Evolutionary conservation across 2,329 filamentous ascomycete genomes (phyloP).

Genomic region (Leptographium radiaticola): DNA sequence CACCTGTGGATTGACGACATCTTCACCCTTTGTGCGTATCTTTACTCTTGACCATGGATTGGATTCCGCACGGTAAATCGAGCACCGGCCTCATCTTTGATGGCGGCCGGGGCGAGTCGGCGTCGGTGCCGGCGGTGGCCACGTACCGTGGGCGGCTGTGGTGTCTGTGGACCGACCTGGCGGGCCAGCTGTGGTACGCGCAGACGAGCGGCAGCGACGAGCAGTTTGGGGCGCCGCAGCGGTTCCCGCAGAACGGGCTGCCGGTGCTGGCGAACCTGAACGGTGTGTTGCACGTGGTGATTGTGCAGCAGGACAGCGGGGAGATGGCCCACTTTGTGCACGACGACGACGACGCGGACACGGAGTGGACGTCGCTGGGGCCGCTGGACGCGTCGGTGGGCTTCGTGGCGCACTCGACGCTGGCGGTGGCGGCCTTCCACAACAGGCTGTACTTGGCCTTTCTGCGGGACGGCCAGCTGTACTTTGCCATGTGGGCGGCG

Average conservation of each 20-base stretch:
- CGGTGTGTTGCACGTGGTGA: constrained; percentile 20
- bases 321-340: constrained; percentile 19
- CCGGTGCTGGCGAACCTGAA: constrained; percentile 21
- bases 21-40: too few relatives aligned
- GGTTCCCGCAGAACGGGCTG: constrained; percentile 18
- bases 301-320: constrained; percentile 16
- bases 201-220: constrained; percentile 15
- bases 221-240: constrained; percentile 15
- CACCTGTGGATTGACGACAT: too few relatives aligned
- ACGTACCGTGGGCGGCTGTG: constrained; percentile 22
- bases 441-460: constrained; percentile 22
- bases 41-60: constrained; percentile 10
- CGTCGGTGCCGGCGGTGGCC: constrained; percentile 19
- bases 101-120: constrained; percentile 17
- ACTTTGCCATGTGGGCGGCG: constrained; percentile 15
- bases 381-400: constrained; percentile 13
- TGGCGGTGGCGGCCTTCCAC: constrained; percentile 20
- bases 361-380: constrained; percentile 14
- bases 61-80: constrained; percentile 19
- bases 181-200: constrained; percentile 20
- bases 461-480: constrained; percentile 16
- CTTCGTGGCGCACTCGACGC: constrained; percentile 14
- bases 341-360: constrained; percentile 16
- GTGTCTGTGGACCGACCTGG: constrained; percentile 21
- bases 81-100: constrained; percentile 15